Conservation (phyloP, 148 eudicot genomes). For the Vaccinium macrocarpon region DNA sequence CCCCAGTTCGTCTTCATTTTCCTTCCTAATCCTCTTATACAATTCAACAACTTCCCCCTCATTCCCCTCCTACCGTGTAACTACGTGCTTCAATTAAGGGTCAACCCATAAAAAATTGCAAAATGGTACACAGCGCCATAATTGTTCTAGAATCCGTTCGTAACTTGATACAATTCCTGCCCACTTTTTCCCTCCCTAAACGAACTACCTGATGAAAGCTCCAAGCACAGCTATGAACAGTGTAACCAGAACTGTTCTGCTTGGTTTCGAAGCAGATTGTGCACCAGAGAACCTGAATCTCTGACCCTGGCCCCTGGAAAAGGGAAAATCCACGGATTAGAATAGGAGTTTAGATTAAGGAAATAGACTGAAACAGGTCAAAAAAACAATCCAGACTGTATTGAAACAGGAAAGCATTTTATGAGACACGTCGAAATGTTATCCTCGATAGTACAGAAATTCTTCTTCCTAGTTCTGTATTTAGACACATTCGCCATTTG, state of each 20-base stretch:
- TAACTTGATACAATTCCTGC: not conserved
- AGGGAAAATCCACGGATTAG: not conserved
- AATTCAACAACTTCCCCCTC: not conserved
- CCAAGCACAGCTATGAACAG: constrained; percentile 23
- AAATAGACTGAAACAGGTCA: not conserved
- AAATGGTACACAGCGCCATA: not conserved
- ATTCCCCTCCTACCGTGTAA: not conserved
- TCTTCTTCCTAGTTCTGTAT: not conserved
- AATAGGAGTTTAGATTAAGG: not conserved
- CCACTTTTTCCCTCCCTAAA: not conserved
- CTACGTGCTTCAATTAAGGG: not conserved
- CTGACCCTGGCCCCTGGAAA: constrained; percentile 71
- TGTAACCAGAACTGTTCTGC: constrained; percentile 27
- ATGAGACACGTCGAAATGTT: not conserved
- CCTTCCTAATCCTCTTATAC: too few species aligned
- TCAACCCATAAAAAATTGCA: not conserved
- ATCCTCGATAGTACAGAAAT: not conserved
- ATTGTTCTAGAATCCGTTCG: not conserved
- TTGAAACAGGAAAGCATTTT: not conserved
- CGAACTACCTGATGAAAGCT: constrained; percentile 26
- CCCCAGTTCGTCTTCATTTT: too few species aligned
- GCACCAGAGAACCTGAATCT: constrained; percentile 68
- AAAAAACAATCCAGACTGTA: not conserved
- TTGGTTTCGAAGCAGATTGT: constrained; percentile 24
- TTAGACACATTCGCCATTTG: not conserved